phyloP scores from a whole-genome alignment of 495 filamentous ascomycete species.

The Podospora pseudocomata region DNA sequence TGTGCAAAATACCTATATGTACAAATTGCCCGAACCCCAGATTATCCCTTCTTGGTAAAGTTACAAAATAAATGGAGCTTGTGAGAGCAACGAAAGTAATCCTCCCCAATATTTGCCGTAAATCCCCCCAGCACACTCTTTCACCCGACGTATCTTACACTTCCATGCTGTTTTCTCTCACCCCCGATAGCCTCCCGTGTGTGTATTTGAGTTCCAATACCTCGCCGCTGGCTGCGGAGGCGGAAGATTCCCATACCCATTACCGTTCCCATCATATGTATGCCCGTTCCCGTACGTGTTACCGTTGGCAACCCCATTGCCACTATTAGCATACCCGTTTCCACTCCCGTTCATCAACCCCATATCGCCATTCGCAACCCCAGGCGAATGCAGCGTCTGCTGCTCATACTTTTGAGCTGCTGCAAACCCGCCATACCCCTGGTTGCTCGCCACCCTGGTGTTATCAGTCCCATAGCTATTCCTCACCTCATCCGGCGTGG shows the following conservation, averaged over 20 bases:
- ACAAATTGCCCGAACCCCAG: background rate
- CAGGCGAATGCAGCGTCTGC: background rate
- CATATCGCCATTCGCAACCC: background rate
- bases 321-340: background rate
- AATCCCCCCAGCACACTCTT: background rate
- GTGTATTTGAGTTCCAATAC: background rate
- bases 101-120: background rate
- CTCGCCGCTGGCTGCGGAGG: background rate
- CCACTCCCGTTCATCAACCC: background rate
- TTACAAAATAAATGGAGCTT: background rate
- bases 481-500: conserved; percentile 39
- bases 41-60: conserved; percentile 1
- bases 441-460: conserved; percentile 31
- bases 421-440: conserved; percentile 17
- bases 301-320: background rate
- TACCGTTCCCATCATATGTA: background rate
- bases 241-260: background rate
- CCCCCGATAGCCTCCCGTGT: background rate
- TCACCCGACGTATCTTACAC: background rate
- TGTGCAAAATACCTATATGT: background rate
- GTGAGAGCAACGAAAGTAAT: background rate
- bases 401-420: conserved; percentile 11
- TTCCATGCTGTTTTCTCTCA: background rate
- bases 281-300: background rate
- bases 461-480: conserved; percentile 42